These are phyloP conservation scores for Pseudozyma tsukubaensis DNA, from an alignment of 1,284 basidiomycete genomes.

Conservation along the genomic window DNA sequence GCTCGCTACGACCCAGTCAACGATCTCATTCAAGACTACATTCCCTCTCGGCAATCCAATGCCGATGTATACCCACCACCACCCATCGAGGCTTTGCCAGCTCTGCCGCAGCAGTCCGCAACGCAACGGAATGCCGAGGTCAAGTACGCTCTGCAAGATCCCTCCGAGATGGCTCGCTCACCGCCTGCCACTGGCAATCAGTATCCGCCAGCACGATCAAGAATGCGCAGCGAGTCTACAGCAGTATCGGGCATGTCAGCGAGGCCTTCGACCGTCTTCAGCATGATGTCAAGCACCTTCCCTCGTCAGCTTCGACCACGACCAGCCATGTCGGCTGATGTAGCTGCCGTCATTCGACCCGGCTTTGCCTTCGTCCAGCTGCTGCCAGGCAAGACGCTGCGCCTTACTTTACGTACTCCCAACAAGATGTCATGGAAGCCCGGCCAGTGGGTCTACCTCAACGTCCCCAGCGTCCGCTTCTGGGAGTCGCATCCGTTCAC, in stretches of 20 bases:
- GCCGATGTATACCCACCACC: conserved; percentile 41
- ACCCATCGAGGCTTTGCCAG: conserved; percentile 21
- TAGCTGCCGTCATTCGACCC: conserved; percentile 66
- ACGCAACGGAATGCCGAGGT: conserved; percentile 5
- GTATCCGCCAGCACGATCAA: conserved; percentile 10
- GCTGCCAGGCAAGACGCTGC: conserved; percentile 80
- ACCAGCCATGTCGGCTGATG: conserved; percentile 59
- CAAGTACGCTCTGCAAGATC: conserved; percentile 33
- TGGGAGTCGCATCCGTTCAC: conserved; percentile 86
- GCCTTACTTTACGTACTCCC: conserved; percentile 78
- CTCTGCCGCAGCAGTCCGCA: conserved; percentile 31
- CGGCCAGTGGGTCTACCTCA: conserved; percentile 82
- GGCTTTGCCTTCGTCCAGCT: conserved; percentile 83
- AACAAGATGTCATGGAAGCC: conserved; percentile 75
- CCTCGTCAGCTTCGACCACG: conserved; percentile 39
- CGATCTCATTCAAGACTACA: conserved; percentile 55
- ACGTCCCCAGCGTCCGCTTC: conserved; percentile 77
- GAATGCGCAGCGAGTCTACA: conserved; percentile 20
- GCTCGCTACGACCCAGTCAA: conserved; percentile 53
- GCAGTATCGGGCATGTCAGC: conserved; percentile 15
- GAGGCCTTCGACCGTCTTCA: conserved; percentile 41
- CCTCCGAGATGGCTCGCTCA: conserved; percentile 10
- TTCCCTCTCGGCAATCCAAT: conserved; percentile 22
- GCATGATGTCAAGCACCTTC: conserved; percentile 17
- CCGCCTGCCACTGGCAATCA: conserved; percentile 2